Percentiles rank a stretch among this genome's conserved stretches.
Conservation (phyloP, 2,329 filamentous ascomycete genomes). For the Dothideomycetidae sp. region DNA sequence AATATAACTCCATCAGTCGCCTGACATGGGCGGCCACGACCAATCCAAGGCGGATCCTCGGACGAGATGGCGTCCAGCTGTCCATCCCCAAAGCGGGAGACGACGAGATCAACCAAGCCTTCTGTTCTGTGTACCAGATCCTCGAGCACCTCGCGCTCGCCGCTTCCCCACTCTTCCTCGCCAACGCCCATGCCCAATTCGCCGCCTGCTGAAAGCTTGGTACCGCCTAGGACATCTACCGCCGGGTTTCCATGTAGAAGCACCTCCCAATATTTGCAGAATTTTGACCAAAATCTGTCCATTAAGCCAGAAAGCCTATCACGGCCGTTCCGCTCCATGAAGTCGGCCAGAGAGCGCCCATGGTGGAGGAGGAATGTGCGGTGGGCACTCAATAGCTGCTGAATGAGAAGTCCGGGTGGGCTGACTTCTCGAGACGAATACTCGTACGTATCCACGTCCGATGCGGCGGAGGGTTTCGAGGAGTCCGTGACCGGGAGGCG, state of each 20-base stretch:
- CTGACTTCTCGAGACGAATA: slow-evolving; percentile 87
- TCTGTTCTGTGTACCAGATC: slow-evolving; percentile 68
- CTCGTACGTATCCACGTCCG: slow-evolving; percentile 32
- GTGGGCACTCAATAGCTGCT: slow-evolving; percentile 73
- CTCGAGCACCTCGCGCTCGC: slow-evolving; percentile 83
- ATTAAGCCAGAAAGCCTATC: slow-evolving; percentile 58
- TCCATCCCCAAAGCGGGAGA: slow-evolving; percentile 66
- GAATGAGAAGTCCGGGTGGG: slow-evolving; percentile 59
- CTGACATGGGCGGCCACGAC: slow-evolving; percentile 50
- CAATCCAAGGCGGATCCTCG: slow-evolving; percentile 49
- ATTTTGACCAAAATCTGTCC: slow-evolving; percentile 66
- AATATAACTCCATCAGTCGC: slow-evolving; percentile 77
- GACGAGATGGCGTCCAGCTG: slow-evolving; percentile 14
- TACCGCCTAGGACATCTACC: slow-evolving; percentile 61
- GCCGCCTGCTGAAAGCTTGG: slow-evolving; percentile 79
- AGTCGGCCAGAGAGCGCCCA: slow-evolving; percentile 53
- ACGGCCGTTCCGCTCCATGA: slow-evolving; percentile 52
- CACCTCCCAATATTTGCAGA: slow-evolving; percentile 63
- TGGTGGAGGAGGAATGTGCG: slow-evolving; percentile 79
- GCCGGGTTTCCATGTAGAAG: slow-evolving; percentile 81
- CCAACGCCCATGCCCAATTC: slow-evolving; percentile 90
- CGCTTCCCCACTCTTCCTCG: slow-evolving; percentile 87
- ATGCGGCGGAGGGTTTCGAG: slow-evolving; percentile 16
- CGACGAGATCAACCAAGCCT: slow-evolving; percentile 74
- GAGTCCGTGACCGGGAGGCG: slow-evolving; percentile 20